Evolutionary conservation across 2,329 filamentous ascomycete species (phyloP), one percentile per base, ranked within the genome.

Genomic region (Exophiala alcalophila): DNA sequence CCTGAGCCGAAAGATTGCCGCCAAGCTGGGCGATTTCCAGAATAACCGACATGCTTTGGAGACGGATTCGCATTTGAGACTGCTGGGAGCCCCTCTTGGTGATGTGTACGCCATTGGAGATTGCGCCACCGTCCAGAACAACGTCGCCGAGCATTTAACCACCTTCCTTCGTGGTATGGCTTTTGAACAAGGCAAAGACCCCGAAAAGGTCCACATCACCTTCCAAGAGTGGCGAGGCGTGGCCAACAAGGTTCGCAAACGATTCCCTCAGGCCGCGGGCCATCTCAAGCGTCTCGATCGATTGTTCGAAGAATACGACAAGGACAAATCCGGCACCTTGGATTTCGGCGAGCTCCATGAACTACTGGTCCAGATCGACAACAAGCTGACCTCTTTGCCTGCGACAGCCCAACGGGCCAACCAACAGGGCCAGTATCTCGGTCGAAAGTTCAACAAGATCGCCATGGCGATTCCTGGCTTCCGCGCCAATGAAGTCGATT

Each of bases 81-180:
- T 98, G 0, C 86, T 84, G 47, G 92, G 92, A 39, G 80, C 92
- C 0, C 92, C 92, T 0, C 69, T 97, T 0, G 92, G 92, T 25
- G 91, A 97, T 49, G 89, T 98, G 15, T 98, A 98, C 60, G 90
- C 90, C 33, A 89, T 98, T 50, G 92, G 92, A 10, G 92, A 98
- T 67, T 97, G 92, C 68, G 76, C 87, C 5, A 98, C 94, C 0
- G 91, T 98, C 0, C 94, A 98, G 61, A 98, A 98, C 71, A 98
- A 98, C 57, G 75, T 97, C 2, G 86, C 90, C 3, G 87, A 94
- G 60, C 84, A 96, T 67, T 83, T 98, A 57, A 76, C 96, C 33
- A 84, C 80, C 14, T 98, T 97, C 68, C 76, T 98, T 8, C 88
- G 89, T 49, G 87, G 81, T 11, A 75, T 94, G 2, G 89, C 92